These are phyloP conservation scores for Eucalyptus globulus DNA, from an alignment of 345 rosid species.

Conservation along the genomic window DNA sequence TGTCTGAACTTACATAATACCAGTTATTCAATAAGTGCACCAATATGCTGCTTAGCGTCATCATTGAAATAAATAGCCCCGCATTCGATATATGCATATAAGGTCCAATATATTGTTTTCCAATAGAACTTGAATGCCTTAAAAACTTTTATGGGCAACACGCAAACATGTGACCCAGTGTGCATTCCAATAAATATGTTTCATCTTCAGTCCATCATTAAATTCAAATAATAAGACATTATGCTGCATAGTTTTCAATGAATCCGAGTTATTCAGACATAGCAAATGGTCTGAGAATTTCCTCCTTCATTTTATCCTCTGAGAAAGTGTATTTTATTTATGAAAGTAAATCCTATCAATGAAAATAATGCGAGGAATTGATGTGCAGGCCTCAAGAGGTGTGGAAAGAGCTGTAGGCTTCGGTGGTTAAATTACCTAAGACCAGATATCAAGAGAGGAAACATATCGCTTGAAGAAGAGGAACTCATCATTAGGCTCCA, in stretches of 20 bases:
- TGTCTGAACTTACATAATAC: neutral
- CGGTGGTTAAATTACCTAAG: constrained; percentile 4
- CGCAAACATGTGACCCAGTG: neutral
- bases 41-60: neutral
- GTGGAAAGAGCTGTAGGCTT: constrained; percentile 5
- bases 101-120: neutral
- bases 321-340: neutral
- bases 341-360: neutral
- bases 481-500: constrained; percentile 7
- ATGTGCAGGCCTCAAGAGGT: neutral
- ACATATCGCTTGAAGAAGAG: neutral
- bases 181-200: neutral
- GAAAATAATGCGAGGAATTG: neutral
- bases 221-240: too few relatives aligned
- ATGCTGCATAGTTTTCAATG: neutral
- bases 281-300: neutral
- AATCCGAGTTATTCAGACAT: neutral
- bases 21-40: neutral
- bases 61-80: neutral
- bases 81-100: neutral
- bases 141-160: neutral
- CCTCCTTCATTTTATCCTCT: neutral
- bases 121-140: neutral
- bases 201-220: neutral
- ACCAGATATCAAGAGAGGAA: constrained; percentile 1